Evolutionary conservation across 768 basidiomycete species (phyloP).

Genomic region (Russula griseocarnosa): DNA sequence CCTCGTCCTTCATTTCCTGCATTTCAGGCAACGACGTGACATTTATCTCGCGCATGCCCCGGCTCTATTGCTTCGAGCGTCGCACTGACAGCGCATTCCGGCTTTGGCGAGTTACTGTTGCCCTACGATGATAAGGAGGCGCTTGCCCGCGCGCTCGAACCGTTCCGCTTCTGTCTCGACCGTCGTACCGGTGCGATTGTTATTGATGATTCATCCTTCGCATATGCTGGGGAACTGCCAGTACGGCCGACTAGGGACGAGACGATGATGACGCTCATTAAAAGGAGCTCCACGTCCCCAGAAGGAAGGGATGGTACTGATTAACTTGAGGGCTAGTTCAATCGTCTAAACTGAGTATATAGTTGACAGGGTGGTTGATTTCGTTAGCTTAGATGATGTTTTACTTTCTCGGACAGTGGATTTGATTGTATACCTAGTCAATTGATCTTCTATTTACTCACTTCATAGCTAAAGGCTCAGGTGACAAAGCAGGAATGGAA

Average conservation of each 20-base stretch:
- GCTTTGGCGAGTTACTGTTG: constrained; percentile 25
- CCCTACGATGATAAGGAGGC: constrained; percentile 13
- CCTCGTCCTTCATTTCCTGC: constrained; percentile 45
- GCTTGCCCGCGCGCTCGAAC: constrained; percentile 13
- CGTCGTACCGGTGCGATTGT: constrained; percentile 28
- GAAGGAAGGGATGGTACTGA: neutral
- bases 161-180: constrained; percentile 27
- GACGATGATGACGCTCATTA: constrained; percentile 25
- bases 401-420: neutral
- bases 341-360: neutral
- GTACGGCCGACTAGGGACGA: constrained; percentile 4
- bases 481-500: too few species aligned
- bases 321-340: too few species aligned
- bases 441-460: too few species aligned
- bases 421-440: neutral
- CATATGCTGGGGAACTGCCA: neutral
- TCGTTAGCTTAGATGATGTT: neutral
- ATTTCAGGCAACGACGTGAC: constrained; percentile 29
- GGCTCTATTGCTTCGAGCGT: constrained; percentile 19
- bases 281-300: neutral
- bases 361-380: neutral
- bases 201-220: constrained; percentile 17
- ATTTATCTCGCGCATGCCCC: constrained; percentile 23
- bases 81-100: constrained; percentile 25
- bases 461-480: too few species aligned